Evolutionary conservation across 176 grass and related monocot species (phyloP), one percentile per base, ranked within the genome.

Genomic region (Panicum miliaceum): DNA sequence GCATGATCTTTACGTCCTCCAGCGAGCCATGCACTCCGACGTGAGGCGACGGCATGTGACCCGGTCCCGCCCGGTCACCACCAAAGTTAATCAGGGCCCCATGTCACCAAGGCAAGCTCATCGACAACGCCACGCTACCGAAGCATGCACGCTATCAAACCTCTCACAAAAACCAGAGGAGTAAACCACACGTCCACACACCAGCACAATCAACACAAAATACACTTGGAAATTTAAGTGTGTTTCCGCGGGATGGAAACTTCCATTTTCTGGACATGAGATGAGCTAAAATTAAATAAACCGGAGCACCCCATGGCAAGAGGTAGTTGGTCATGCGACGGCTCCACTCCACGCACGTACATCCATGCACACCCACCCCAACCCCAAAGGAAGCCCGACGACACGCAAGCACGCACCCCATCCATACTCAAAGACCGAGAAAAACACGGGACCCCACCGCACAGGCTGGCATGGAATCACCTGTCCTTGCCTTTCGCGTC

Each of bases 391-490:
- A 32, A 32, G 29, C 29, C 35, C 16, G 5, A 26, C 40, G 68
- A 26, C 36, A 77, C 36, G 74, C 36, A 60, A 16, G 14, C 70
- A 32, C n/a, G 16, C 56, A 35, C 14, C 7, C 0, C 0, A 26
- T 27, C 2, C 43, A 4, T 6, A 16, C 51, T 54, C 45, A n/a
- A 67, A 15, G 78, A 81, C n/a, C 52, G 23, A 53, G 57, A 48
- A 73, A 8, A 52, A 75, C 46, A 43, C 56, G 12, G 5, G 64
- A 19, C 64, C 64, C 78, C 64, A 25, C 29, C 6, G 50, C 43
- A 86, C 93, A 90, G 90, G 85, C 87, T 94, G 92, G 87, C 89
- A 25, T 56, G 64, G 47, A 34, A 68, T 36, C 45, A 38, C 7
- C 85, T 81, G 83, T 81, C 79, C 58, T 83, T 46, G 73, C 84